Evolutionary conservation across 345 rosid species (phyloP), one percentile per base, ranked within the genome.

Genomic region (Rhizophora mangle): DNA sequence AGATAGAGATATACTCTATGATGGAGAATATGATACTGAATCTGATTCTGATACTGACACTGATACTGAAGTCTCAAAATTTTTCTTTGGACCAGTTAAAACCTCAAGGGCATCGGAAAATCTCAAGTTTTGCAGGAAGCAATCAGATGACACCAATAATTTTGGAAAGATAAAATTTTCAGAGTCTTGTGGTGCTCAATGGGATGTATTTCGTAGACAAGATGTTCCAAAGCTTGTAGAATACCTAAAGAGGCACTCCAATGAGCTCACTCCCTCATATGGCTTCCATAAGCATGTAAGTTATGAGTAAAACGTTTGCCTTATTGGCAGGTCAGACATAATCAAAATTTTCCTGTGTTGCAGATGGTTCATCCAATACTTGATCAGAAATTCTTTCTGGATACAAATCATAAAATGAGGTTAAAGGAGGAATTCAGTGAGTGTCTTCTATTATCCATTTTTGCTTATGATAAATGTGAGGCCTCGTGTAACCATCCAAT

Each of bases 151-250:
- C 13, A 43, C 49, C 18, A 43, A 49, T 52, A 67, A 70, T 65
- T 67, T 65, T 62, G 65, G 62, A 75, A 74, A 72, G 76, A 83
- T 74, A 74, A 71, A 62, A 4, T n/a, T 73, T 61, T 79, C 74
- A 30, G 80, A 73, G 62, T 74, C 91, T 51, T 86, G 84, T 62
- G 96, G 99, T 75, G 96, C 90, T 31, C 88, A 74, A 58, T 95
- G 99, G 99, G 99, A 95, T 84, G 88, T 95, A 70, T 95, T 95
- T 71, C 96, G 88, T 67, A 84, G 87, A 73, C 90, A 87, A 79
- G 99, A 95, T 82, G 93, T 86, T 70, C 92, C 91, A 49, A 87
- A 87, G 82, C 88, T 95, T 70, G 74, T 84, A 26, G 94, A 88
- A 59, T 95, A 92, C 77, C 81, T 95, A 37, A 82, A 74, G 63